Evolutionary conservation across 1,284 basidiomycete species (phyloP), one percentile per base, ranked within the genome.

Genomic region (Marasmius sp.): DNA sequence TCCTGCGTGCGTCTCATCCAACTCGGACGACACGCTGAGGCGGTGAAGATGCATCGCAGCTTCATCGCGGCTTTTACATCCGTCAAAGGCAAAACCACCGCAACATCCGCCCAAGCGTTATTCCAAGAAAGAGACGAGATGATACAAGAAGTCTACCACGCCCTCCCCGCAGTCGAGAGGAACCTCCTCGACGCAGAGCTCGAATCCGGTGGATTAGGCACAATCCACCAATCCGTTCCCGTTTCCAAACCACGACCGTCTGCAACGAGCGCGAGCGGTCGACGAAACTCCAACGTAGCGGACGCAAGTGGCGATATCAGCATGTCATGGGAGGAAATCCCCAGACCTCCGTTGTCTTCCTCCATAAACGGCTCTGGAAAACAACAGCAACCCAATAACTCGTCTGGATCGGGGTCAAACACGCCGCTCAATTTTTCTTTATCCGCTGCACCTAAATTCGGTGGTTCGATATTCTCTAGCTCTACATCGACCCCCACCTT

Each of bases 1-100:
- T 81, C 93, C 37, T 92, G 88, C 60, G 84, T 92, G 9, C 86
- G 93, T 11, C 82, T 94, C 4, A 85, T 94, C 37, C 90, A 93
- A 69, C 81, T 81, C 6, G 93, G 92, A 4, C 83, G 86, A 63
- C 89, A 91, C 69, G 79, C 84, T 0, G 85, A 87, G 37, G 91
- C 91, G 1, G 83, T 94, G 65, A 88, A 89, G 71, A 80, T 92
- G 38, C 93, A 94, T 75, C 83, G 84, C 61, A 79, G 84, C 66
- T 87, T 91, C 65, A 74, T 80, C 4, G 75, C 80, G 16, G 76
- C 74, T 2, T 71, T 76, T 33, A 36, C 38, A 20, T 54, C 57
- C 16, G 43, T 54, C 2, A 51, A 37, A 41, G 56, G 45, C 22
- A 57, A 52, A 18, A 50, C 33, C 39, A 56, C 57, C n/a, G 51